Evolutionary conservation across 1,139 yeast genomes (phyloP).

Genomic region (Saccharomycopsis hybrid): DNA sequence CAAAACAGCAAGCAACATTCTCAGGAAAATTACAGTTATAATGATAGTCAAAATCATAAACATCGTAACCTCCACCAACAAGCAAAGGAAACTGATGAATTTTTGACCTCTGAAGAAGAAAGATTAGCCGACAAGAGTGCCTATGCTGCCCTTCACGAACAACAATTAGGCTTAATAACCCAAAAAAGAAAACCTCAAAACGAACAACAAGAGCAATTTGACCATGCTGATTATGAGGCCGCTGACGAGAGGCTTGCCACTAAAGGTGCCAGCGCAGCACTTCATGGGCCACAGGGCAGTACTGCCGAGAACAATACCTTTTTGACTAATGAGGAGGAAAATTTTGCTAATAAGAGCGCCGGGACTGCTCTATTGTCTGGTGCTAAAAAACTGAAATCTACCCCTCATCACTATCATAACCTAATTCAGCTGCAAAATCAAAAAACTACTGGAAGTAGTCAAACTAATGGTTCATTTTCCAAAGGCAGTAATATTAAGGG

Average conservation of each 20-base stretch:
- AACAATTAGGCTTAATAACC: neutral
- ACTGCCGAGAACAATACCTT: neutral
- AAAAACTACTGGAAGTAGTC: too few relatives aligned
- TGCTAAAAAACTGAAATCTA: neutral
- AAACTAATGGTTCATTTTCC: too few relatives aligned
- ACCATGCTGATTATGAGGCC: neutral
- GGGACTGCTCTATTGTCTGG: neutral
- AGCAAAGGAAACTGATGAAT: neutral
- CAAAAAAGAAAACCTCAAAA: neutral
- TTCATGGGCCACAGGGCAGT: neutral
- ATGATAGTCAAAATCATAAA: too few relatives aligned
- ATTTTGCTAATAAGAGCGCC: neutral
- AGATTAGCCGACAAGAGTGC: constrained; percentile 2
- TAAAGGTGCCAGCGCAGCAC: constrained; percentile 6
- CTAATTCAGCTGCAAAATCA: too few relatives aligned
- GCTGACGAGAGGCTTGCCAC: constrained; percentile 27
- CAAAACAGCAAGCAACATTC: too few relatives aligned
- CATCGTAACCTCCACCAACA: too few relatives aligned
- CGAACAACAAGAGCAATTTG: neutral
- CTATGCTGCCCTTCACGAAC: neutral
- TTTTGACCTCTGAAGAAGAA: neutral
- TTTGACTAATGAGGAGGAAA: neutral
- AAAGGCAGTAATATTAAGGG: too few relatives aligned
- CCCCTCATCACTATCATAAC: too few relatives aligned
- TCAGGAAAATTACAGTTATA: too few relatives aligned